Percentiles rank a stretch among this genome's conserved stretches.
Evolutionary conservation across 2,329 filamentous ascomycete species (phyloP).

Genomic region (Claviceps monticola): DNA sequence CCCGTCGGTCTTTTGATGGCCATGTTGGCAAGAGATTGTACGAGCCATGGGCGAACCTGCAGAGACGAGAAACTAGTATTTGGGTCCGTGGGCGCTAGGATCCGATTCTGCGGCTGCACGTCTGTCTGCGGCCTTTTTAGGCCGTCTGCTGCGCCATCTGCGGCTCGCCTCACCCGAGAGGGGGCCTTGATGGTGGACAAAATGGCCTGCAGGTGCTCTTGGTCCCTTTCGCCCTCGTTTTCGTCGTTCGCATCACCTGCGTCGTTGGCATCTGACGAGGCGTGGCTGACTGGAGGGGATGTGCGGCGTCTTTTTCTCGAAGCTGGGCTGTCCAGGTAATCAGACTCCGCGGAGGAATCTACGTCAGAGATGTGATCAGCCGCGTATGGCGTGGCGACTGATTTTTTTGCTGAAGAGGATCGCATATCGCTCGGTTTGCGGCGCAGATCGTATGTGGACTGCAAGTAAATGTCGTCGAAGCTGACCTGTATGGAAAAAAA

Average conservation of each 20-base stretch:
- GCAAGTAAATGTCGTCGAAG: not conserved
- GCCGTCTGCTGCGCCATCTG: slow-evolving; percentile 13
- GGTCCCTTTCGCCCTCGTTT: slow-evolving; percentile 20
- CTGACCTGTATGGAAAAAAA: not conserved
- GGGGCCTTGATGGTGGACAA: slow-evolving; percentile 34
- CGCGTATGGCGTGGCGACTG: not conserved
- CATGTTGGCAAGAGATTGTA: slow-evolving; percentile 59
- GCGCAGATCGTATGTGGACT: not conserved
- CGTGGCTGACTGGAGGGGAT: slow-evolving; percentile 16
- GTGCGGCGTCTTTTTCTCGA: slow-evolving; percentile 33
- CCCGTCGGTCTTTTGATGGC: slow-evolving; percentile 80
- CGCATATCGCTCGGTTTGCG: not conserved
- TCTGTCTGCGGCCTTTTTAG: slow-evolving; percentile 9
- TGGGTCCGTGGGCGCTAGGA: slow-evolving; percentile 39
- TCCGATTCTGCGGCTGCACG: slow-evolving; percentile 17
- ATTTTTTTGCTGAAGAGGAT: not conserved
- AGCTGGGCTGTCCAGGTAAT: slow-evolving; percentile 31
- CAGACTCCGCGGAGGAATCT: slow-evolving; percentile 27
- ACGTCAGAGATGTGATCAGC: slow-evolving; percentile 7
- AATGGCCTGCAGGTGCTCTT: slow-evolving; percentile 18
- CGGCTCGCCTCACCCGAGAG: slow-evolving; percentile 36
- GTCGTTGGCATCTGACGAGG: slow-evolving; percentile 9
- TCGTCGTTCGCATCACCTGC: slow-evolving; percentile 17
- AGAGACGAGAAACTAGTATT: slow-evolving; percentile 58
- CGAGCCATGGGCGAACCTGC: slow-evolving; percentile 72